phyloP scores from a whole-genome alignment of 257 asterid genomes.

The Przewalskia tangutica region DNA sequence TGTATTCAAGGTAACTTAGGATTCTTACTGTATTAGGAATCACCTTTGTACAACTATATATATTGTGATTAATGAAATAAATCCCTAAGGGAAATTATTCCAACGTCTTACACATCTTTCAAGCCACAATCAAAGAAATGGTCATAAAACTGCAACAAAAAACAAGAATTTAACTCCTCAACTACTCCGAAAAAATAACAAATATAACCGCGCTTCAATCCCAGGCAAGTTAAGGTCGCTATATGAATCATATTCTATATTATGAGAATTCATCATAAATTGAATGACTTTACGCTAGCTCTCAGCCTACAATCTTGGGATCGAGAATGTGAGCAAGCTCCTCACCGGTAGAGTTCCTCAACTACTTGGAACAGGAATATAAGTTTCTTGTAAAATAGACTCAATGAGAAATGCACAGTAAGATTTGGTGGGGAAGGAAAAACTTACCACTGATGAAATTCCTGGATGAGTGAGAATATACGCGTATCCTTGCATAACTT shows the following conservation, averaged over 20 bases:
- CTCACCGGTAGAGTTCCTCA: neutral
- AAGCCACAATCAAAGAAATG: too few relatives aligned
- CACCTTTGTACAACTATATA: too few relatives aligned
- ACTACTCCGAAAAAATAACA: neutral
- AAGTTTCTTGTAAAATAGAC: neutral
- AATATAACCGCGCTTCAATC: neutral
- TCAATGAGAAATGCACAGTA: neutral
- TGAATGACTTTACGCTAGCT: neutral
- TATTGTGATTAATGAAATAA: too few relatives aligned
- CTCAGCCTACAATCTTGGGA: neutral
- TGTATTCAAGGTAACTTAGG: too few relatives aligned
- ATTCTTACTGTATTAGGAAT: too few relatives aligned
- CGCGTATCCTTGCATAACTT: slow-evolving; percentile 73
- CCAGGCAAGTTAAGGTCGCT: neutral
- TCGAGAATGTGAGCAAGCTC: neutral
- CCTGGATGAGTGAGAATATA: slow-evolving; percentile 92
- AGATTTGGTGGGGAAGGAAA: neutral
- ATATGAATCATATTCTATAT: neutral
- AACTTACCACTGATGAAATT: slow-evolving; percentile 41
- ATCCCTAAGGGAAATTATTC: too few relatives aligned
- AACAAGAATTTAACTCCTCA: neutral
- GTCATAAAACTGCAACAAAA: slow-evolving; percentile 29
- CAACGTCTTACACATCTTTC: too few relatives aligned
- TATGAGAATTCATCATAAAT: neutral
- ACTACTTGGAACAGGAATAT: neutral